Evolutionary conservation across 345 rosid genomes (phyloP).

Genomic region (Abelmoschus esculentus): DNA sequence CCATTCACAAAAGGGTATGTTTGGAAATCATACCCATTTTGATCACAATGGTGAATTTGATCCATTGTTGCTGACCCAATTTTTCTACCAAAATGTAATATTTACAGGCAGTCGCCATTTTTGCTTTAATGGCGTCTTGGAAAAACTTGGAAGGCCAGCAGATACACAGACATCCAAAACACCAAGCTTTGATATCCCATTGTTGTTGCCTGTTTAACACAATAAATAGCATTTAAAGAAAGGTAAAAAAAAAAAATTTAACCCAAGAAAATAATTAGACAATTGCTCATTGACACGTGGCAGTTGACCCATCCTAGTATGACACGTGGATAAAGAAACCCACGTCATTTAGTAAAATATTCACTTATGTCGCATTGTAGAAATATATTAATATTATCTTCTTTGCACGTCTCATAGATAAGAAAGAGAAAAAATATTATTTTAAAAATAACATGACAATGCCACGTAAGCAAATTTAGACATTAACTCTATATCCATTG

Average conservation of each 20-base stretch:
- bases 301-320: background rate
- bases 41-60: conserved; percentile 1
- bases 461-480: too few relatives aligned
- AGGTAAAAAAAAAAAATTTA: background rate
- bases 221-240: conserved; percentile 22
- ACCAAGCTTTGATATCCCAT: conserved; percentile 50
- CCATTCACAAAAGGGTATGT: conserved; percentile 9
- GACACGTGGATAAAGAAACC: background rate
- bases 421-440: too few relatives aligned
- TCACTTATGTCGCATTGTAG: too few relatives aligned
- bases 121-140: conserved; percentile 44
- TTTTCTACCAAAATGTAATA: conserved; percentile 23
- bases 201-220: conserved; percentile 54
- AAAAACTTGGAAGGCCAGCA: conserved; percentile 55
- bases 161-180: conserved; percentile 55
- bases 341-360: too few relatives aligned
- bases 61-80: conserved; percentile 4
- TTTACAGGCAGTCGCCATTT: conserved; percentile 26
- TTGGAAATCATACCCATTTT: conserved; percentile 1
- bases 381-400: too few relatives aligned
- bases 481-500: background rate
- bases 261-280: conserved; percentile 7
- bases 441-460: too few relatives aligned
- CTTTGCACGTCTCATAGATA: too few relatives aligned
- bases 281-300: background rate